A percentile compares a stretch with the other conserved stretches of the same genome.
Evolutionary conservation across 2,329 filamentous ascomycete genomes (phyloP).

Genomic region (Podosphaera fusca): DNA sequence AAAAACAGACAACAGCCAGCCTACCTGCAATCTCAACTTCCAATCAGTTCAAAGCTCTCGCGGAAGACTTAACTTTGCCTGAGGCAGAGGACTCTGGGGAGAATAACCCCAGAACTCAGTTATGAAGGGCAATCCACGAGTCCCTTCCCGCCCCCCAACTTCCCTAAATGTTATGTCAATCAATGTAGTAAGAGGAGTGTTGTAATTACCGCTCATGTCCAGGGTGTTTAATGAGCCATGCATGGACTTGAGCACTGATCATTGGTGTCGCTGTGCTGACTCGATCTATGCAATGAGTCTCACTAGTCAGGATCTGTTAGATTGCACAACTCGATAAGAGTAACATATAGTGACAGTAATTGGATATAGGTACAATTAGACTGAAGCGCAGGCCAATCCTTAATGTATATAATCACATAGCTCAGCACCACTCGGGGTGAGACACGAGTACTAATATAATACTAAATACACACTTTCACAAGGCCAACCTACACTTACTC

Average conservation of each 20-base stretch:
- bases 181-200: not conserved
- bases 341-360: too few species aligned
- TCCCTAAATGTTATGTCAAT: too few species aligned
- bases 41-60: too few species aligned
- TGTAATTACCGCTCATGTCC: not conserved
- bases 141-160: too few species aligned
- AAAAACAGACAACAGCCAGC: too few species aligned
- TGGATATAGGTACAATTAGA: not conserved
- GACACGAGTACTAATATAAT: not conserved
- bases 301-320: not conserved
- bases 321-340: not conserved
- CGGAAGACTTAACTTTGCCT: too few species aligned
- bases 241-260: not conserved
- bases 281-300: not conserved
- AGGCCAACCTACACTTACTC: not conserved
- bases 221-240: not conserved
- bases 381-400: not conserved
- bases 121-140: too few species aligned
- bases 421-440: not conserved
- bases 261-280: not conserved
- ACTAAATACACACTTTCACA: not conserved
- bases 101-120: too few species aligned
- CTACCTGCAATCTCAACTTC: too few species aligned
- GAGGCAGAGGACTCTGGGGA: too few species aligned
- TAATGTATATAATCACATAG: not conserved